Evolutionary conservation across 2,329 filamentous ascomycete genomes (phyloP), one percentile per base, ranked within the genome.

Genomic region (Cladosporium sp.): DNA sequence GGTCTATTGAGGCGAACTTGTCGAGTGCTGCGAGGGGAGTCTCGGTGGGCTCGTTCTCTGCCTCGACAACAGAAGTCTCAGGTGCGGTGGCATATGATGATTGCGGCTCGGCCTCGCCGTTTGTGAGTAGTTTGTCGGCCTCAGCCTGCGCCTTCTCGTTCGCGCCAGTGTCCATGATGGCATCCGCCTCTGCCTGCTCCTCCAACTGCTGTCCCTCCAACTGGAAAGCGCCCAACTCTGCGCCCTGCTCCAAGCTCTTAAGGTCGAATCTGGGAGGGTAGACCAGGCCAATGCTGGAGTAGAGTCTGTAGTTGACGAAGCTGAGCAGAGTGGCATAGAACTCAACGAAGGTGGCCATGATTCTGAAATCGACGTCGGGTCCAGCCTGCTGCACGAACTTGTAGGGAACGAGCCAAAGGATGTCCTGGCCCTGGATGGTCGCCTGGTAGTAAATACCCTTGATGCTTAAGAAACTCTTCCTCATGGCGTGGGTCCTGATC

Each of bases 391-490:
- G 95, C 76, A 98, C 97, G 81, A 99, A 99, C 79, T 92, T 92
- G 83, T 99, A 99, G 0, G 95, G 95, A 12, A 97, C 94, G 47
- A 99, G 85, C 95, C 95, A 99, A 71, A 98, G 84, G 59, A 99
- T 91, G 75, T 98, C 94, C 81, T 99, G 93, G 59, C 95, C 95
- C 79, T 97, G 92, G 68, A 99, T 96, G 61, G 90, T 97, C 28
- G 94, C 95, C 82, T 98, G 94, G 81, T 98, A 99, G 83, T 99
- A 99, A 75, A 99, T 98, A 68, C 95, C 95, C 85, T 99, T 99
- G 81, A 99, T 98, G 1, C 93, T 97, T 71, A 99, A 82, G 83
- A 99, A 99, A 0, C 93, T 97, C 83, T 97, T 98, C 76, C 92
- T 91, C 73, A 99, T 83, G 74, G 92, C 93, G 80, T 96, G 88